Conservation (phyloP, 1,139 yeast genomes). For the Blastobotrys illinoisensis region DNA sequence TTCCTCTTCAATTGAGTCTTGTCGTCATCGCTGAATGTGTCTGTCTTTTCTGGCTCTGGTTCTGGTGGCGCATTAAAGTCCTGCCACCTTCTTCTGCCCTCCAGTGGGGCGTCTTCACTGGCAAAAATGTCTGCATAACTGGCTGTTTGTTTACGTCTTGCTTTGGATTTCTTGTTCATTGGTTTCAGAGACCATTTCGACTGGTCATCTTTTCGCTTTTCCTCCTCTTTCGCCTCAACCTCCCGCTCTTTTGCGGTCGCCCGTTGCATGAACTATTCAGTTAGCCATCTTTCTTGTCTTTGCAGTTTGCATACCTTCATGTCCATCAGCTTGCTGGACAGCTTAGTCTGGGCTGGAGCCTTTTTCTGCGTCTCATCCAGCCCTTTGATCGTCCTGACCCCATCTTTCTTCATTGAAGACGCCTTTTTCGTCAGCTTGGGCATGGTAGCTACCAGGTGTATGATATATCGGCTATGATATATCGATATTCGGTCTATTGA, state of each 20-base stretch:
- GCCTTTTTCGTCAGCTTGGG: neutral
- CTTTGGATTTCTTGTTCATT: constrained; percentile 7
- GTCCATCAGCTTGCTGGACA: constrained; percentile 63
- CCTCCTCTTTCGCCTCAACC: constrained; percentile 34
- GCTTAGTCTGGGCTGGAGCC: constrained; percentile 22
- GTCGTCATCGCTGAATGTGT: constrained; percentile 16
- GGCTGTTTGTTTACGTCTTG: constrained; percentile 11
- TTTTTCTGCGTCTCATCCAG: constrained; percentile 16
- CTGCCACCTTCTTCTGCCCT: constrained; percentile 25
- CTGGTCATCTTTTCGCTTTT: constrained; percentile 36
- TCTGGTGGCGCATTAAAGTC: constrained; percentile 13
- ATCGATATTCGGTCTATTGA: neutral
- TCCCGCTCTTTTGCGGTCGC: constrained; percentile 38
- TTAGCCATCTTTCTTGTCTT: neutral
- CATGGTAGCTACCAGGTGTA: too few relatives aligned
- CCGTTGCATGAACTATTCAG: constrained; percentile 46
- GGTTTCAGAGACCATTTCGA: constrained; percentile 54
- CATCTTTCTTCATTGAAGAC: constrained; percentile 1
- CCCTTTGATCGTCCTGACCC: constrained; percentile 6
- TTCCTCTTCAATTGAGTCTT: constrained; percentile 30
- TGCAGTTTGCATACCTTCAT: constrained; percentile 45
- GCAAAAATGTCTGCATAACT: constrained; percentile 23
- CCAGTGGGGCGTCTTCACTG: constrained; percentile 8
- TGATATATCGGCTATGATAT: neutral
- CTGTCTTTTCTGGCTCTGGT: neutral